phyloP scores from a whole-genome alignment of 257 asterid species.

The Plectranthus barbatus region DNA sequence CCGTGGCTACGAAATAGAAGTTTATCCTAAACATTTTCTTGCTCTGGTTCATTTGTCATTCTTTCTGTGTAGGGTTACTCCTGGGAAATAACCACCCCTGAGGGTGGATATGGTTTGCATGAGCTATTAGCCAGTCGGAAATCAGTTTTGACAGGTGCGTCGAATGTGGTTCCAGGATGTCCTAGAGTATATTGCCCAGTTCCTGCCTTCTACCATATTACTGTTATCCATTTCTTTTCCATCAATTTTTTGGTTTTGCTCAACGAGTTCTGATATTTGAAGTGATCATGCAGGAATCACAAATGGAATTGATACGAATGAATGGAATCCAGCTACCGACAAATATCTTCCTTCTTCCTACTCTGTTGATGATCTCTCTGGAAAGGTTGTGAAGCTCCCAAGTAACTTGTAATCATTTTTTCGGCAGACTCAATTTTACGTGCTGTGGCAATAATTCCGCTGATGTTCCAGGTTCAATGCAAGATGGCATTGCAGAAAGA shows the following conservation, averaged over 20 bases:
- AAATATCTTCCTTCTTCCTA: constrained; percentile 51
- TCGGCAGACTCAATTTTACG: neutral
- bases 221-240: neutral
- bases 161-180: neutral
- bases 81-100: constrained; percentile 90
- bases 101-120: constrained; percentile 89
- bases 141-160: constrained; percentile 60
- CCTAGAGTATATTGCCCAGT: neutral
- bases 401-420: neutral
- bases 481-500: constrained; percentile 83
- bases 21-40: neutral
- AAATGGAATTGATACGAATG: constrained; percentile 72
- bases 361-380: constrained; percentile 68
- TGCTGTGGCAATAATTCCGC: neutral
- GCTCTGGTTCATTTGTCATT: constrained; percentile 9
- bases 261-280: neutral
- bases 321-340: constrained; percentile 83
- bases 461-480: constrained; percentile 50
- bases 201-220: neutral
- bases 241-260: no score
- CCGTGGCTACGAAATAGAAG: neutral
- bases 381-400: constrained; percentile 55
- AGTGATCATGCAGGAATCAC: constrained; percentile 64
- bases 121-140: constrained; percentile 63
- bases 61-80: constrained; percentile 74